These are phyloP conservation scores for Penicillium longicatenatum DNA, from an alignment of 495 filamentous ascomycete genomes.

Conservation along the genomic window DNA sequence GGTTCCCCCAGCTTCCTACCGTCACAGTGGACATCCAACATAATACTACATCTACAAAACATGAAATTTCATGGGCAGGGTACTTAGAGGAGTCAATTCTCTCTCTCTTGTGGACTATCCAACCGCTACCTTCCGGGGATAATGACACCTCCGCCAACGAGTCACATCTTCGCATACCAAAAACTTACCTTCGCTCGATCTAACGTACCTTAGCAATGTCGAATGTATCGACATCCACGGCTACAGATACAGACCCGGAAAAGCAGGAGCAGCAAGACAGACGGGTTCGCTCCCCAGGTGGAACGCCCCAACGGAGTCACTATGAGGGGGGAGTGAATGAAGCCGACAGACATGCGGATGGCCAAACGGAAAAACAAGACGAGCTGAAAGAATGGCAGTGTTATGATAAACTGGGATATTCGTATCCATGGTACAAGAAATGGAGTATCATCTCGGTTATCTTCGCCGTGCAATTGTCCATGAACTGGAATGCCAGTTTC, in stretches of 20 bases:
- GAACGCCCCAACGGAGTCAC: slow-evolving; percentile 11
- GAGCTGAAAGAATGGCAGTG: slow-evolving; percentile 64
- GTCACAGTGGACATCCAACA: not conserved
- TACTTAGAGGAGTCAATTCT: not conserved
- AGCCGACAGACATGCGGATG: slow-evolving; percentile 34
- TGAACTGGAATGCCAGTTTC: slow-evolving; percentile 82
- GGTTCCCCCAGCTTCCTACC: not conserved
- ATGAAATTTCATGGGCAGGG: not conserved
- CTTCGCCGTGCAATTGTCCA: slow-evolving; percentile 75
- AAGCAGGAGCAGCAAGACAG: slow-evolving; percentile 25
- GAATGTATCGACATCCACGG: slow-evolving; percentile 3
- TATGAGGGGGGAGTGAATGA: slow-evolving; percentile 13
- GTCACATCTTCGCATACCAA: slow-evolving; percentile 6
- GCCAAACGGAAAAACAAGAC: slow-evolving; percentile 34
- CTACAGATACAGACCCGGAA: slow-evolving; percentile 22
- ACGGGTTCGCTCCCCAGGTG: slow-evolving; percentile 15
- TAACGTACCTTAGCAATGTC: slow-evolving; percentile 14
- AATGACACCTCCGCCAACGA: slow-evolving; percentile 5
- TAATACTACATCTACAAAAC: not conserved
- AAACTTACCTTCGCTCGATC: not conserved
- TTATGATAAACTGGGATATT: slow-evolving; percentile 65
- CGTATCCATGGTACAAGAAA: slow-evolving; percentile 67
- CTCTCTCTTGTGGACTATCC: not conserved
- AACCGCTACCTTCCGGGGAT: not conserved
- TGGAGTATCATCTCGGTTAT: slow-evolving; percentile 75